Evolutionary conservation across 2,329 filamentous ascomycete species (phyloP).

Genomic region (Neofusicoccum parvum): DNA sequence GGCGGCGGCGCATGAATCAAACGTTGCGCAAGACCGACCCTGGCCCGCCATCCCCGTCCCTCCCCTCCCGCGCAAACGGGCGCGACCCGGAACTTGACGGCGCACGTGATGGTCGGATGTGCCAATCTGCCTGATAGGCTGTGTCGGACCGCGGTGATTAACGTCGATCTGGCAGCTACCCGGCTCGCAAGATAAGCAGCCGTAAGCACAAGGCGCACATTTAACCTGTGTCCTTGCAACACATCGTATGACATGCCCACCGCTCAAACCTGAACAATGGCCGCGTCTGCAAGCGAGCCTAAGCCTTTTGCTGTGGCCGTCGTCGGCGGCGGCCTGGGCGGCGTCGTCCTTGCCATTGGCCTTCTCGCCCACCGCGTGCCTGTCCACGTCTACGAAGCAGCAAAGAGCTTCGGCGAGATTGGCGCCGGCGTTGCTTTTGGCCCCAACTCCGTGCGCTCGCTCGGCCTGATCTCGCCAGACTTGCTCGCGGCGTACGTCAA

Average conservation of each 20-base stretch:
- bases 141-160: background rate
- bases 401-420: constrained; percentile 29
- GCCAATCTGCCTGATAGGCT: background rate
- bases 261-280: background rate
- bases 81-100: background rate
- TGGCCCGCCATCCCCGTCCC: too few species aligned
- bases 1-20: too few species aligned
- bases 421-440: constrained; percentile 35
- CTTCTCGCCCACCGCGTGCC: constrained; percentile 30
- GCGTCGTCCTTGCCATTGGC: constrained; percentile 33
- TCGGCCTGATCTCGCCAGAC: constrained; percentile 29
- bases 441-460: constrained; percentile 29
- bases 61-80: too few species aligned
- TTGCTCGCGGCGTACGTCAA: constrained; percentile 31
- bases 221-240: background rate
- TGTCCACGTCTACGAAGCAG: constrained; percentile 33
- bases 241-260: background rate
- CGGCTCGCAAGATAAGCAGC: background rate
- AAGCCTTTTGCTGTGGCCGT: constrained; percentile 31
- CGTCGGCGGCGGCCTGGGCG: constrained; percentile 34
- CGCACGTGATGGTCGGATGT: background rate
- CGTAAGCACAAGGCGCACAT: background rate
- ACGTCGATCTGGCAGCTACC: background rate
- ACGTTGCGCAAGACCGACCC: too few species aligned
- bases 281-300: background rate